Conservation (phyloP, 257 asterid genomes). For the Solanum chiquidenum region DNA sequence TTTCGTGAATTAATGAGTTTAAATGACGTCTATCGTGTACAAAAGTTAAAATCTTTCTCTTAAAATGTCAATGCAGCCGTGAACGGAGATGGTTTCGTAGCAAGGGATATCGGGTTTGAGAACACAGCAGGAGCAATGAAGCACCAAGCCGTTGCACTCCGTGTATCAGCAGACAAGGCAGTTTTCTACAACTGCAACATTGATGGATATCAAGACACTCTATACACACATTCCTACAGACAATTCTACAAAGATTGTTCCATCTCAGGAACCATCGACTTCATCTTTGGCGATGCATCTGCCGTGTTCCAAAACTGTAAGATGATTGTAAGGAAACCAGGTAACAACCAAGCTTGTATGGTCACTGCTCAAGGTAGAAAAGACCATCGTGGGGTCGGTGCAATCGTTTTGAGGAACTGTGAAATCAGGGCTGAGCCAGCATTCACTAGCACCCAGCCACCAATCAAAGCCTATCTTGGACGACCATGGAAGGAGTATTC, state of each 20-base stretch:
- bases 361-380: slow-evolving; percentile 47
- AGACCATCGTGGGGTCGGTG: not conserved
- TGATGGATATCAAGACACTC: slow-evolving; percentile 52
- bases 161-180: slow-evolving; percentile 29
- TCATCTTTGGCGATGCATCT: slow-evolving; percentile 37
- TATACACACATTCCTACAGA: slow-evolving; percentile 32
- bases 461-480: slow-evolving; percentile 23
- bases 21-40: not conserved
- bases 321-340: slow-evolving; percentile 35
- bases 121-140: slow-evolving; percentile 48
- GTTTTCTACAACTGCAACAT: slow-evolving; percentile 38
- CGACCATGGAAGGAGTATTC: slow-evolving; percentile 42
- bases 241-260: slow-evolving; percentile 47
- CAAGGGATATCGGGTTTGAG: slow-evolving; percentile 41
- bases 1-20: not conserved
- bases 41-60: not conserved
- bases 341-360: slow-evolving; percentile 21
- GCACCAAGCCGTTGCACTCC: slow-evolving; percentile 61
- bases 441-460: not conserved
- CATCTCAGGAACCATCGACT: slow-evolving; percentile 58
- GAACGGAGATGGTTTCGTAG: slow-evolving; percentile 13
- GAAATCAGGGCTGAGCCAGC: slow-evolving; percentile 16
- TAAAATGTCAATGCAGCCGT: not conserved
- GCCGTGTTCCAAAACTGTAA: slow-evolving; percentile 47
- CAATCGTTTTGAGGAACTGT: slow-evolving; percentile 30